Base-by-base conservation (phyloP, 2,329 filamentous ascomycete species). In the Alternaria gaisen region DNA sequence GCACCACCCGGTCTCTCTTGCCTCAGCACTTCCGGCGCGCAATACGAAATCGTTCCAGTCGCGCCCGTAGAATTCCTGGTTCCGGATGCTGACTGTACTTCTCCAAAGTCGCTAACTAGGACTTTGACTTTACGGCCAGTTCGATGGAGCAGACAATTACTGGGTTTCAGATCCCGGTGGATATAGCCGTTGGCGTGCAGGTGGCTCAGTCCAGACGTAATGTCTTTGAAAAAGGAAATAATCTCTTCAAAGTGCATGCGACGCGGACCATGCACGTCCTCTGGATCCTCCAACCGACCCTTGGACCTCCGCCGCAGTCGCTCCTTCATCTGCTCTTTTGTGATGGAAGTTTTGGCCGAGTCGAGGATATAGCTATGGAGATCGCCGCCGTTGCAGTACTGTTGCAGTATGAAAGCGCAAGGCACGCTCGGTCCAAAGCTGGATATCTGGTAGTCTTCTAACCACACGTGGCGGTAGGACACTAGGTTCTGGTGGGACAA, bases 21-120 rank as follows among this genome's bases (percentile, higher is more conserved):
- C 52, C 86, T 88, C 30, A 99, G 82, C 0, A 99, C 96, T 78
- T 99, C 95, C 0, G 95, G 95, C 0, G 95, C 95, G 78, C 95
- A 99, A 78, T 97, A 99, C 0, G 94, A 98, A 46, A 99, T 95
- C 0, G 95, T 99, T 1, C 95, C 95, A 0, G 95, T 99, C 0
- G 93, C 91, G 1, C 95, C 95, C 0, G 94, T 97, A 0, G 93
- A 97, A 59, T 91, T 91, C n/a, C 95, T 88, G 16, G 88, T 87
- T 0, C 87, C 87, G 72, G 94, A 91, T 67, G 94, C 91, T 2
- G 89, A 86, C 76, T 99, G 96, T 0, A 98, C 94, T 78, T 99
- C 95, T 41, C 96, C 95, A 80, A 99, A 99, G 76, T 99, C 95
- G 76, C 94, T 98, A 58, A 99, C 97, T 16, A 99, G 83, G 47